A percentile compares a stretch with the other conserved stretches of the same genome.
Conservation (phyloP, 192 early-diverging fungal species). For the Spizellomyces sp. region DNA sequence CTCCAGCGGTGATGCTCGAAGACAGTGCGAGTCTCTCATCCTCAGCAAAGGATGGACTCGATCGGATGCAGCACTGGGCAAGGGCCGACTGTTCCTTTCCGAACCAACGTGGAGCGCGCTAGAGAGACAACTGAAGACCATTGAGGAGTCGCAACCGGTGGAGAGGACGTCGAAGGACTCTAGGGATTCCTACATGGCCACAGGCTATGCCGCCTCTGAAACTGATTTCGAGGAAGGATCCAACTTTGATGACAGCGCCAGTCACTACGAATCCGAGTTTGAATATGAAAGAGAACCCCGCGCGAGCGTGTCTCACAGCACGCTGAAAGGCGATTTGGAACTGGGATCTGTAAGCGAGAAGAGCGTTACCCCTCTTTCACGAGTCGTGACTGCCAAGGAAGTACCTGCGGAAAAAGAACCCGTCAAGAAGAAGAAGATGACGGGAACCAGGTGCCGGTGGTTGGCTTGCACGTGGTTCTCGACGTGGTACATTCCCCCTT, state of each 20-base stretch:
- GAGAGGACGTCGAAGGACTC: constrained; percentile 21
- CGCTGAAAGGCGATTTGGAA: constrained; percentile 24
- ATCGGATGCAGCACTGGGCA: constrained; percentile 38
- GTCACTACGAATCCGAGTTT: constrained; percentile 53
- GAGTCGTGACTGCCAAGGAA: constrained; percentile 5
- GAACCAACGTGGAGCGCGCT: constrained; percentile 81
- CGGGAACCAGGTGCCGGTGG: constrained; percentile 73
- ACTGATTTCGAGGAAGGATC: constrained; percentile 9
- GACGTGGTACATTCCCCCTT: constrained; percentile 78
- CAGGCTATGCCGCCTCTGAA: constrained; percentile 7
- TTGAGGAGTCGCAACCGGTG: constrained; percentile 52
- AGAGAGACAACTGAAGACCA: constrained; percentile 76
- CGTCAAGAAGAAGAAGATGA: constrained; percentile 43
- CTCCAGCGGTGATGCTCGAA: constrained; percentile 22
- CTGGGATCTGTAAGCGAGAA: constrained; percentile 19
- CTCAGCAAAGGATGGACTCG: constrained; percentile 29
- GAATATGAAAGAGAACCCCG: constrained; percentile 27
- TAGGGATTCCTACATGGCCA: neutral
- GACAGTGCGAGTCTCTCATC: constrained; percentile 33
- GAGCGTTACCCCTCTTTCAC: neutral
- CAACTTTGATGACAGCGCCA: constrained; percentile 35
- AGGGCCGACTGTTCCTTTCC: constrained; percentile 67
- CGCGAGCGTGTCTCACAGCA: constrained; percentile 2
- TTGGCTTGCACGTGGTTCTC: constrained; percentile 77
- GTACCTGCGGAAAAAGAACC: constrained; percentile 16